These are phyloP conservation scores for Vanrija sp. DNA, from an alignment of 1,284 basidiomycete species.

Conservation along the genomic window DNA sequence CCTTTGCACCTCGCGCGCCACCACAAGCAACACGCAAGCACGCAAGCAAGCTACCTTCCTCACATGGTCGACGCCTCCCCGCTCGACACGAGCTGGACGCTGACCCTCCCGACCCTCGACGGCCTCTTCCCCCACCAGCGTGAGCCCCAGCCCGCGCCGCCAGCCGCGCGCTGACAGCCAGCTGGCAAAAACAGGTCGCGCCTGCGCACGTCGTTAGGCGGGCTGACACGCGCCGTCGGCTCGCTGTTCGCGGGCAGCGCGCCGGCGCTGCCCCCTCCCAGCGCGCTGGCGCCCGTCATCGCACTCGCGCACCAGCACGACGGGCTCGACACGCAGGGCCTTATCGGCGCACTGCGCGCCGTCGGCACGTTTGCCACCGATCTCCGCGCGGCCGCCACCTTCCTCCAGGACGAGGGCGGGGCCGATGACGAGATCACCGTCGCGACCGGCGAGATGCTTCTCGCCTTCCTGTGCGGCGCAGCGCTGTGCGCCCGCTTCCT, in stretches of 20 bases:
- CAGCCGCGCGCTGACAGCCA: too few relatives aligned
- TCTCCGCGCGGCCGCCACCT: constrained; percentile 3
- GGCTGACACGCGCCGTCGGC: neutral
- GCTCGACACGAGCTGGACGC: constrained; percentile 3
- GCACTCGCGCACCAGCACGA: neutral
- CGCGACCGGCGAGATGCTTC: neutral
- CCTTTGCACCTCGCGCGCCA: too few relatives aligned
- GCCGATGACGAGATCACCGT: neutral
- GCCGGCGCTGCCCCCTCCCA: neutral
- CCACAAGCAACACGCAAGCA: too few relatives aligned
- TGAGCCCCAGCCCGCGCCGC: too few relatives aligned
- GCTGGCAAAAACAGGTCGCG: too few relatives aligned
- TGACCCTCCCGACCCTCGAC: constrained; percentile 10
- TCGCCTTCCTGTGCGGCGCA: neutral
- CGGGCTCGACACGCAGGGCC: neutral
- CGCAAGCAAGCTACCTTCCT: too few relatives aligned
- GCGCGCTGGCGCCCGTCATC: constrained; percentile 1
- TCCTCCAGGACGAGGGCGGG: neutral
- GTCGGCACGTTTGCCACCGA: constrained; percentile 13
- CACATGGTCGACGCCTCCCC: neutral
- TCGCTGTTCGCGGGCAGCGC: neutral
- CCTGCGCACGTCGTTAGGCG: too few relatives aligned
- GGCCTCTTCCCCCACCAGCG: constrained; percentile 1
- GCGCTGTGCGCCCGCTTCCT: neutral
- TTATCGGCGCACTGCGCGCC: constrained; percentile 6